phyloP scores from a whole-genome alignment of 352 stramenopile genomes.

The Phytophthora citricola region DNA sequence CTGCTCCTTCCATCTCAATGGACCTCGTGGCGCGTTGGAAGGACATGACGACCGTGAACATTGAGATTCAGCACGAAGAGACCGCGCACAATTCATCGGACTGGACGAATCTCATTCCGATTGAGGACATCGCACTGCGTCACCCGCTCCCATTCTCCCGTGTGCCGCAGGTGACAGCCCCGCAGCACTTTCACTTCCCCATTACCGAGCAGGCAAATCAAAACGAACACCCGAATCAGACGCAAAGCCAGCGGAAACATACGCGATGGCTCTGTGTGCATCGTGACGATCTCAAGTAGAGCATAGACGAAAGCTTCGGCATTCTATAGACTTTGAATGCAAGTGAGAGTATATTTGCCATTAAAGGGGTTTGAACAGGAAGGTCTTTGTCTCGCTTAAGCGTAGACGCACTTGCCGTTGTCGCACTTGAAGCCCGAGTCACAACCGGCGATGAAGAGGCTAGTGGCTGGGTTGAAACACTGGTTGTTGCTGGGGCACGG shows the following conservation, averaged over 20 bases:
- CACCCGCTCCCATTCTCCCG: conserved; percentile 77
- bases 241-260: conserved; percentile 25
- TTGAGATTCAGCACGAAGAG: conserved; percentile 77
- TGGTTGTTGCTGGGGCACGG: conserved; percentile 4
- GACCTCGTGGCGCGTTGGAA: conserved; percentile 81
- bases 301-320: conserved; percentile 6
- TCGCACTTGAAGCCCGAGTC: conserved; percentile 38
- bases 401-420: conserved; percentile 42
- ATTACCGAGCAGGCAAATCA: conserved; percentile 42
- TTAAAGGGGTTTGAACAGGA: conserved; percentile 5
- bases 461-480: conserved; percentile 44
- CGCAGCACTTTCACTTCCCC: conserved; percentile 63
- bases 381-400: conserved; percentile 21
- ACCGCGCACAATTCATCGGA: conserved; percentile 18
- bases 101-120: conserved; percentile 41
- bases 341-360: conserved; percentile 7
- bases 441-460: conserved; percentile 28
- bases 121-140: conserved; percentile 60
- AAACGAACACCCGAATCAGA: conserved; percentile 34
- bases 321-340: background rate
- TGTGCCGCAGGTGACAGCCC: conserved; percentile 60
- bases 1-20: conserved; percentile 52
- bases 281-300: conserved; percentile 22
- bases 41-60: conserved; percentile 72
- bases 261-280: conserved; percentile 57